phyloP scores from a whole-genome alignment of 2,329 filamentous ascomycete genomes.

The Podosphaera aphanis region DNA sequence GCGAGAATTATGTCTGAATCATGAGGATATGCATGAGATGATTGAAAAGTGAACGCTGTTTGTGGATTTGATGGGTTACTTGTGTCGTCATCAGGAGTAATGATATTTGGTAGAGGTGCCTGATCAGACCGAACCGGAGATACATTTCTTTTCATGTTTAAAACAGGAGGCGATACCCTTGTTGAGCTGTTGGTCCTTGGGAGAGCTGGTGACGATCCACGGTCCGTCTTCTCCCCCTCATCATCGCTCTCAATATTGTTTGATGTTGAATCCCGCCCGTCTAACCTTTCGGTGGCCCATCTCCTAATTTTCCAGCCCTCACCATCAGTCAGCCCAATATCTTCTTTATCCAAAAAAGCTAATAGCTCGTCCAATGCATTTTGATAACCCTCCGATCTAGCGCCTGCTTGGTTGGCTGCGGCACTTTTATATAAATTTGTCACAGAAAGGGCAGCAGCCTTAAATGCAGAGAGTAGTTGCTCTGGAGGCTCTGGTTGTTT shows the following conservation, averaged over 20 bases:
- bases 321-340: conserved; percentile 54
- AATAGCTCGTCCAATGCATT: conserved; percentile 81
- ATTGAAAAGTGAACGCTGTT: conserved; percentile 47
- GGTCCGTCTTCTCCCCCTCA: conserved; percentile 31
- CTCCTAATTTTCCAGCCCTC: conserved; percentile 42
- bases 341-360: conserved; percentile 61
- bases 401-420: conserved; percentile 49
- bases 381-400: conserved; percentile 67
- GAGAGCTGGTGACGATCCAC: conserved; percentile 32
- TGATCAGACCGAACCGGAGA: conserved; percentile 19
- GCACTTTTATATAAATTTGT: conserved; percentile 93
- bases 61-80: conserved; percentile 18
- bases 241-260: conserved; percentile 43
- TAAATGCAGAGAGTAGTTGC: conserved; percentile 69
- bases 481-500: conserved; percentile 27
- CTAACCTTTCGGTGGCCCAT: conserved; percentile 46
- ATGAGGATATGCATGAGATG: conserved; percentile 33
- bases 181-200: conserved; percentile 24
- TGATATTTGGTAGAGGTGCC: conserved; percentile 11
- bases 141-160: conserved; percentile 14
- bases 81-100: conserved; percentile 3
- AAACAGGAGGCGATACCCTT: conserved; percentile 14
- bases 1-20: conserved; percentile 34
- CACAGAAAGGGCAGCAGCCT: conserved; percentile 73
- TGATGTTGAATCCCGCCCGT: conserved; percentile 32